Evolutionary conservation across 2,329 filamentous ascomycete genomes (phyloP), one percentile per base, ranked within the genome.

Genomic region (Penicillium frequentans): DNA sequence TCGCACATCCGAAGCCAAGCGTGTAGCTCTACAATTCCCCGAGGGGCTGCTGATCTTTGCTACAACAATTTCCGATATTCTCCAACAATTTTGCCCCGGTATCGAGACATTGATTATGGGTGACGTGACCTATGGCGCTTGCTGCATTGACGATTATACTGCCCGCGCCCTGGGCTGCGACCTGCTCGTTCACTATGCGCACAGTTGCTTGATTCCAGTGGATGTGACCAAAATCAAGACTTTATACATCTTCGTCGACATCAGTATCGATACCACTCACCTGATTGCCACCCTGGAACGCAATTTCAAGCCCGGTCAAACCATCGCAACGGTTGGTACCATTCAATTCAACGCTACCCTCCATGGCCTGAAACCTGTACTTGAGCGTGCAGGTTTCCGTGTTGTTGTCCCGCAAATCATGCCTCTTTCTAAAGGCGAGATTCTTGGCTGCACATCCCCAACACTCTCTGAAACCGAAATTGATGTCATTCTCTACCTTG

Each of bases 321-420:
- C 89, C 0, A 87, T 99, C 56, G 95, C 95, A 5, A 84, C 97
- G 65, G 93, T 99, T 16, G 93, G 95, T 48, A 99, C 95, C 0
- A 99, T 99, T 65, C 95, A 99, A 74, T 99, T 99, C 82, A 99
- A 99, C 76, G 91, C 93, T 35, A 97, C 95, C 0, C 88, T 99
- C 31, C 95, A 99, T 75, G 91, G 90, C 16, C 86, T 96, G 14
- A 86, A 87, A 61, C 83, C 87, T 29, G 84, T 86, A 16, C 84
- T 99, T 7, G 90, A 96, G 65, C 86, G 85, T 44, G 90, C 91
- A 14, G 95, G 95, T 16, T 97, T 93, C 81, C 86, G 84, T 57
- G 84, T 98, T 33, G 72, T 96, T 24, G 89, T 98, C 31, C 95
- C 95, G 0, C 95, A 99, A 74, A 96, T 97, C 62, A 87, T 90